Evolutionary conservation across 495 filamentous ascomycete genomes (phyloP).

Genomic region (Bryoglossum gracile): DNA sequence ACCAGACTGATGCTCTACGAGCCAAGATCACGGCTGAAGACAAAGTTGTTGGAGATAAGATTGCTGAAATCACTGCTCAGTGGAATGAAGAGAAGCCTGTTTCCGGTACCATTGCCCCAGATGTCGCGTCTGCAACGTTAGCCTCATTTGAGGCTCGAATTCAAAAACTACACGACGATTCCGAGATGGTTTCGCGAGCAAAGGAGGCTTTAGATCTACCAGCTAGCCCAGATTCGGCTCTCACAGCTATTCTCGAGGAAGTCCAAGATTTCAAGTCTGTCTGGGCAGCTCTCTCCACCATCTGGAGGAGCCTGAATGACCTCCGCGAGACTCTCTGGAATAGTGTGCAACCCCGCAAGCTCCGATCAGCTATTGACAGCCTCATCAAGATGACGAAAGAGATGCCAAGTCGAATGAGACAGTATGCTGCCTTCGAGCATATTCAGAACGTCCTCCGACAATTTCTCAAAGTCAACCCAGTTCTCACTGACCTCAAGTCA

Average conservation of each 20-base stretch:
- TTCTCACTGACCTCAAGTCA: constrained; percentile 88
- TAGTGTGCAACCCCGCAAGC: constrained; percentile 85
- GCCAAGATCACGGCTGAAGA: constrained; percentile 97
- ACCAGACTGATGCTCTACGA: constrained; percentile 88
- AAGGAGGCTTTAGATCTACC: constrained; percentile 94
- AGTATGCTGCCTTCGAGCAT: constrained; percentile 98
- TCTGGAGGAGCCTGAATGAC: constrained; percentile 95
- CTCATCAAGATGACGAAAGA: constrained; percentile 98
- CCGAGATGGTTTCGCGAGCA: constrained; percentile 88
- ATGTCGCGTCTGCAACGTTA: constrained; percentile 74
- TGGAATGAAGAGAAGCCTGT: constrained; percentile 98
- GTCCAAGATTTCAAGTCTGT: constrained; percentile 99
- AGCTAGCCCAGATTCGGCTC: constrained; percentile 63
- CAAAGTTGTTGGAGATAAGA: constrained; percentile 79
- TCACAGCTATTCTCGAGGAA: constrained; percentile 81
- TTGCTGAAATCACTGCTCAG: constrained; percentile 67
- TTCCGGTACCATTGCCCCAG: constrained; percentile 83
- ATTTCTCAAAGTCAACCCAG: constrained; percentile 78
- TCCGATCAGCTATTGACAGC: constrained; percentile 78
- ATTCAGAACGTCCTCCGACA: constrained; percentile 86
- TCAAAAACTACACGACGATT: constrained; percentile 73
- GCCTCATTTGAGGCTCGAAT: constrained; percentile 74
- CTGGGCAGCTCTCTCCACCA: constrained; percentile 87
- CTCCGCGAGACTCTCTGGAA: constrained; percentile 87
- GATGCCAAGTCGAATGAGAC: constrained; percentile 97